Evolutionary conservation across 331 rosid species (phyloP), one percentile per base, ranked within the genome.

Genomic region (Cucumis variabilis): DNA sequence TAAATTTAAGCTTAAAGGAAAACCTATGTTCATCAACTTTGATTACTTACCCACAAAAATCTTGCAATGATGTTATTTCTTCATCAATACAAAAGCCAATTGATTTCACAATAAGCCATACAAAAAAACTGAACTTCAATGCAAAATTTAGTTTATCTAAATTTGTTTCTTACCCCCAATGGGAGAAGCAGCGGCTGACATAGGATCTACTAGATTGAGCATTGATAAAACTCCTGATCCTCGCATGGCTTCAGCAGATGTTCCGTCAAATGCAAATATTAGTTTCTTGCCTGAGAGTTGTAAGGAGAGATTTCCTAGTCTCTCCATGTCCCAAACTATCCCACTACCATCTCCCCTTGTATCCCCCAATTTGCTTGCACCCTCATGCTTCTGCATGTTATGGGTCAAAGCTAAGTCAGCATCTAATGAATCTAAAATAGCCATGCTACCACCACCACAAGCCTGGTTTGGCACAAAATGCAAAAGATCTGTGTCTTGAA

Each of bases 181-280:
- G 60, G 99, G 99, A 90, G 99, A 98, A 79, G 99, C 99, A 88
- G 99, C 99, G 53, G 99, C 99, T 68, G 99, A 98, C 93, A 93
- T 87, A 67, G 99, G 99, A 94, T 98, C 99, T 87, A 98, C 99
- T 90, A 98, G 89, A 92, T 98, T 98, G 88, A 98, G 95, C 96
- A 98, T 93, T 86, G 98, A 95, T 89, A 95, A 90, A 83, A 91
- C 91, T 87, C 99, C 98, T 1, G 99, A 92, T 67, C 94, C 95
- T 88, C 90, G 93, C 88, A 92, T 82, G 60, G 93, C 91, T 90
- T 98, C 99, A 0, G 97, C 89, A 86, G 94, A 93, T 79, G 98
- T 98, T 88, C 98, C 99, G 88, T 98, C 99, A 90, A 98, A 98
- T 65, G 99, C 99, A 91, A 96, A 96, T 89, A 98, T 96, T 53